Evolutionary conservation across 495 filamentous ascomycete genomes (phyloP), one percentile per base, ranked within the genome.

Genomic region (Aspergillus sclerotioniger): DNA sequence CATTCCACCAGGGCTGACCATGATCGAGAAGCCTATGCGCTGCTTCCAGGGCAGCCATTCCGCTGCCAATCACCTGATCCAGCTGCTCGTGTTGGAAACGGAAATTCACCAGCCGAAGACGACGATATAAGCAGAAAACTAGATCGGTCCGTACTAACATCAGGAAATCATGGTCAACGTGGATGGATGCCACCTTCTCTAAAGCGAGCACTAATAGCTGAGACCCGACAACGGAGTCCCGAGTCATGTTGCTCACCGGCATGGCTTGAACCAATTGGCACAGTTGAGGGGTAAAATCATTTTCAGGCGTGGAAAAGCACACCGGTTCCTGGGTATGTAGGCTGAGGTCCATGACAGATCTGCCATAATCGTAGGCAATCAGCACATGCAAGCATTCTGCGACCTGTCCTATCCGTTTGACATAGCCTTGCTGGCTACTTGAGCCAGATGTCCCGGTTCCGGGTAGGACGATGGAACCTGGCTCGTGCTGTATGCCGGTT

Each of bases 141-240:
- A 50, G 47, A 32, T 50, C 47, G 3, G 47, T 31, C 17, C 31
- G 28, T 4, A 50, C 47, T 15, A 50, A 16, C 13, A 32, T 8
- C 20, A 50, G 47, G 16, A 50, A 50, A 12, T 32, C 47, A 17
- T 50, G 47, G 13, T 50, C 47, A 17, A 50, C 47, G 6, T 50
- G 15, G 21, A 50, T 32, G 2, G 3, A 16, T 3, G 12, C 13
- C 28, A 50, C 47, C 8, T n/a, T 50, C 25, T 16, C n/a, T 15
- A 50, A 16, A 12, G 47, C 47, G 2, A 31, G 31, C 8, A 50
- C 25, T 32, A 31, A 16, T 17, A 33, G 25, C 16, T 32, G 15
- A 3, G 28, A 15, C 1, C 25, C 47, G 16, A 31, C 25, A 15
- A 15, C 25, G 4, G 25, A n/a, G 15, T 10, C 47, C 25, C 25